These are phyloP conservation scores for Salmacisia buchloeana DNA, from an alignment of 1,284 basidiomycete species.

Conservation along the genomic window DNA sequence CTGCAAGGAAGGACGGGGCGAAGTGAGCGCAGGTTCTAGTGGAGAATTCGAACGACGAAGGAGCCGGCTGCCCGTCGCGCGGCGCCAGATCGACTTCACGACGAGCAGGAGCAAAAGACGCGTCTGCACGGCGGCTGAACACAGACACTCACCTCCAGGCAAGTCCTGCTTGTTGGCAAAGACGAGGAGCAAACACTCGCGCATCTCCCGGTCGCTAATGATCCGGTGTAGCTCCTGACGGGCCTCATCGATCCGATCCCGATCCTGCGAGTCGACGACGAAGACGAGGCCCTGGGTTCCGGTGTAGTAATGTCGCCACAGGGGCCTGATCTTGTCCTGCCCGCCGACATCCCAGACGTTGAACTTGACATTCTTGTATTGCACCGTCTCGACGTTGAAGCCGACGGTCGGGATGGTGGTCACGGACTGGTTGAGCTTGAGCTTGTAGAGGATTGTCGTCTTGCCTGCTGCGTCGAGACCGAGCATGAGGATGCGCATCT, in stretches of 20 bases:
- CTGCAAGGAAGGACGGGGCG: slow-evolving; percentile 46
- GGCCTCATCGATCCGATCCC: slow-evolving; percentile 92
- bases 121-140: not conserved
- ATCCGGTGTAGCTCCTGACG: slow-evolving; percentile 94
- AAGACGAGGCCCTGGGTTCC: slow-evolving; percentile 62
- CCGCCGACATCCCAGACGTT: slow-evolving; percentile 52
- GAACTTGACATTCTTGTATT: slow-evolving; percentile 54
- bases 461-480: slow-evolving; percentile 24
- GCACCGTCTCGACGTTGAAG: slow-evolving; percentile 54
- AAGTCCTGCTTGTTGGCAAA: slow-evolving; percentile 99
- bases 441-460: slow-evolving; percentile 90
- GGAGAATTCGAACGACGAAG: not conserved
- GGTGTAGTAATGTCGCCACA: slow-evolving; percentile 91
- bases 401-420: slow-evolving; percentile 96
- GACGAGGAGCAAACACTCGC: slow-evolving; percentile 89
- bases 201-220: slow-evolving; percentile 95
- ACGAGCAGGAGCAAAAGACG: slow-evolving; percentile 12
- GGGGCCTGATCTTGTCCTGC: slow-evolving; percentile 54
- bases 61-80: not conserved
- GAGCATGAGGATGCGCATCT: slow-evolving; percentile 39
- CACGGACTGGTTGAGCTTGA: slow-evolving; percentile 98
- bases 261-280: slow-evolving; percentile 70
- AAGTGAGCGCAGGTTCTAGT: not conserved
- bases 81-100: slow-evolving; percentile 15
- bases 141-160: slow-evolving; percentile 66